These are phyloP conservation scores for Verticillium nonalfalfae DNA, from an alignment of 2,329 filamentous ascomycete species.

Conservation along the genomic window DNA sequence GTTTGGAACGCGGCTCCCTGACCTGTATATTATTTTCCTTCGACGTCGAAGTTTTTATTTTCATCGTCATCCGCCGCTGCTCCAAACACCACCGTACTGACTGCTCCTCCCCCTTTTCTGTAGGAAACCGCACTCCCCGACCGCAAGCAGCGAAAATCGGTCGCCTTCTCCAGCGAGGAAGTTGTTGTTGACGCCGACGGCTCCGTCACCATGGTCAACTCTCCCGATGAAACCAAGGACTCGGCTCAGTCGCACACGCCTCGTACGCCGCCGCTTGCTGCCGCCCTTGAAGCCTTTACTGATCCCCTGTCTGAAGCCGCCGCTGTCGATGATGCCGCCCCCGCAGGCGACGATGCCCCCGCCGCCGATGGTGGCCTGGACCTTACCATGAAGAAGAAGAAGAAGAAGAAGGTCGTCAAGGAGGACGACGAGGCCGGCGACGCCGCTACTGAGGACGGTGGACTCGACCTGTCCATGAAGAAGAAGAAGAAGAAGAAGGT, in stretches of 20 bases:
- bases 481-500: constrained; percentile 79
- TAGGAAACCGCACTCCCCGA: constrained; percentile 28
- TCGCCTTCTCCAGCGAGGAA: constrained; percentile 85
- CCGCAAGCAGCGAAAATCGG: constrained; percentile 81
- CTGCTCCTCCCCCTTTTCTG: not conserved
- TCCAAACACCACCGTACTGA: not conserved
- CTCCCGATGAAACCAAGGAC: constrained; percentile 68
- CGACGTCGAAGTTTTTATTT: not conserved
- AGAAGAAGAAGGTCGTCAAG: constrained; percentile 62
- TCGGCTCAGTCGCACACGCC: constrained; percentile 75
- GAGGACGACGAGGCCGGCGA: constrained; percentile 46
- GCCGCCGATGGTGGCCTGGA: constrained; percentile 52
- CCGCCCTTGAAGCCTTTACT: constrained; percentile 50
- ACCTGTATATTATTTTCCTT: not conserved
- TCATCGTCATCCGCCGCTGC: not conserved
- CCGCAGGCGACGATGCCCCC: constrained; percentile 33
- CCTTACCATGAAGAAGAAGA: constrained; percentile 63
- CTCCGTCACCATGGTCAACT: constrained; percentile 69
- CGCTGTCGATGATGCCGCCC: constrained; percentile 11
- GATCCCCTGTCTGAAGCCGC: constrained; percentile 33
- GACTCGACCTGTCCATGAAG: constrained; percentile 57
- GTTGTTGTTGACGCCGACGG: constrained; percentile 87
- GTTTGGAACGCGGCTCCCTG: not conserved
- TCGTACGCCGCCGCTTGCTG: constrained; percentile 55
- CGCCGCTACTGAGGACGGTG: constrained; percentile 42